Evolutionary conservation across 2,329 filamentous ascomycete genomes (phyloP), one percentile per base, ranked within the genome.

Genomic region (Xylariaceae sp.): DNA sequence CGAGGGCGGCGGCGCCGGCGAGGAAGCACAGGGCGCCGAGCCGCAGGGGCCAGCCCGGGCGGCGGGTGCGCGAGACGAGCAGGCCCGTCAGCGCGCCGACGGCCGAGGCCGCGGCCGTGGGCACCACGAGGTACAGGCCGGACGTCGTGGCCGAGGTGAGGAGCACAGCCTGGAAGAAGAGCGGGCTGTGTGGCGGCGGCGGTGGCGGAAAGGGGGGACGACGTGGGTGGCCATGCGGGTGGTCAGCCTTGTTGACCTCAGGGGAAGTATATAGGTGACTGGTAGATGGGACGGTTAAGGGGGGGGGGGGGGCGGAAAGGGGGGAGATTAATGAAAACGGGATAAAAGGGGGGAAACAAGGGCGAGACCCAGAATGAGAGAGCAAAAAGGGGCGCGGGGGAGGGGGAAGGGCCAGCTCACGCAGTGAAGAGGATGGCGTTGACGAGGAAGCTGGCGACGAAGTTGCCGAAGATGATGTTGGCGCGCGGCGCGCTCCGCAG

Each of bases 81-180:
- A 83, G 72, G 3, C 80, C 78, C 2, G 76, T 78, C 0, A 63
- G 51, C 2, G 75, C 66, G 28, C 77, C 79, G 5, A 66, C 59
- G 21, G 58, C 29, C 27, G 76, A 77, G 18, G 73, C 58, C 3
- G 70, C 70, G 17, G 77, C 45, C 1, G 77, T 75, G 4, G 80
- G 77, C 5, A 79, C 63, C 14, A 84, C 69, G 33, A 89, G 77
- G 27, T 78, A 73, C 18, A 87, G 70, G n/a, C 83, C 83, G 1
- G 83, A 85, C 16, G 68, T 64, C 1, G 83, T 86, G 12, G 83
- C 78, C 5, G 68, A 72, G 37, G 80, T 77, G 32, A 83, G 68
- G 30, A 84, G 76, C 17, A 86, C 81, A 23, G 78, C 80, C 53
- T 86, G 82, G 60, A 85, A 88, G 62, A 80, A 89, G 6, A 89